Percentiles rank a stretch among this genome's conserved stretches.
Conservation (phyloP, 306 rosid species). For the Quercus gilva region DNA sequence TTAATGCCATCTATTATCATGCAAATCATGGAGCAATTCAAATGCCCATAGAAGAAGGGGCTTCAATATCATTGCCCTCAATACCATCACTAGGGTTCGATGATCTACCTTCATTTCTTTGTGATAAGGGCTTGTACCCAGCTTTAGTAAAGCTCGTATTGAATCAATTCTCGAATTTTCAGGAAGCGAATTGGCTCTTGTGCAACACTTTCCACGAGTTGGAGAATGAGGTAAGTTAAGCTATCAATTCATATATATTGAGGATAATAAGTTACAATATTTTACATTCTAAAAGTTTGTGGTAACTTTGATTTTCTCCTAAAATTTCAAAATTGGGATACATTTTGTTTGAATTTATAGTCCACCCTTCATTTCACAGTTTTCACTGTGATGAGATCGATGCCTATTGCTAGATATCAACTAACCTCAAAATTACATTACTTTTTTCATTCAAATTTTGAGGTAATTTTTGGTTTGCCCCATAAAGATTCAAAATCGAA, state of each 20-base stretch:
- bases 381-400: no score
- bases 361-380: no score
- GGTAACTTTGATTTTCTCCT: no score
- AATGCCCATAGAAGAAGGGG: not conserved
- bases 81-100: conserved; percentile 2
- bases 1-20: conserved; percentile 10
- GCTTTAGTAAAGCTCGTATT: not conserved
- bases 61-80: conserved; percentile 3
- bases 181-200: conserved; percentile 7
- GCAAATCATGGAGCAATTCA: not conserved
- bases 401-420: no score
- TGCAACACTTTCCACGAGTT: conserved; percentile 5
- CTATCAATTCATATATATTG: not conserved
- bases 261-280: no score
- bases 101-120: conserved; percentile 11
- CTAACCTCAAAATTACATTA: no score
- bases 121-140: not conserved
- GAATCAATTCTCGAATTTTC: conserved; percentile 11
- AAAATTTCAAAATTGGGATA: no score
- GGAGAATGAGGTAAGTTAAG: conserved; percentile 14
- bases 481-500: no score
- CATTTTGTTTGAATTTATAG: no score
- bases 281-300: no score
- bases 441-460: no score
- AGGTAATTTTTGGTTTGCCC: no score